Conservation (phyloP, 495 filamentous ascomycete species). For the Neurospora sp. region DNA sequence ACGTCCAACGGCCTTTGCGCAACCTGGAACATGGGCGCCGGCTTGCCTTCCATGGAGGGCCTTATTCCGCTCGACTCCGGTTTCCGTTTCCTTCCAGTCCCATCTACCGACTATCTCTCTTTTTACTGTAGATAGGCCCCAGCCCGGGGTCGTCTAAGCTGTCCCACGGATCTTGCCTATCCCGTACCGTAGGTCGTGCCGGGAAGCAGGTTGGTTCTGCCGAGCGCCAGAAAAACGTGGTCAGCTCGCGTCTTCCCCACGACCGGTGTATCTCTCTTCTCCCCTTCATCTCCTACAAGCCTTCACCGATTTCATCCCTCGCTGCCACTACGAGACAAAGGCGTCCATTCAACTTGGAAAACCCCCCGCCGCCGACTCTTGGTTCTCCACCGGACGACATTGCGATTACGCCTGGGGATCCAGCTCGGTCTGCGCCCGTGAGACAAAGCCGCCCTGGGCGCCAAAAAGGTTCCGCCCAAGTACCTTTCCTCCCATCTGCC, state of each 20-base stretch:
- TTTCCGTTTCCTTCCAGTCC: not conserved
- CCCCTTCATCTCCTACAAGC: constrained; percentile 17
- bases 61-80: not conserved
- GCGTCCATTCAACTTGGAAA: constrained; percentile 13
- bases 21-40: not conserved
- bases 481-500: not conserved
- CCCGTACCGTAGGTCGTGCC: not conserved
- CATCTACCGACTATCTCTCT: not conserved
- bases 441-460: constrained; percentile 11
- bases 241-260: constrained; percentile 16
- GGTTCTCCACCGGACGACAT: constrained; percentile 17
- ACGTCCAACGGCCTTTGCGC: not conserved
- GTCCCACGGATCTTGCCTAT: not conserved
- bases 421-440: constrained; percentile 13
- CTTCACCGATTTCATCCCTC: constrained; percentile 24
- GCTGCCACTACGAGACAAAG: constrained; percentile 13
- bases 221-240: constrained; percentile 6
- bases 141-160: not conserved
- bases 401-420: not conserved
- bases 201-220: not conserved
- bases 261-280: constrained; percentile 25
- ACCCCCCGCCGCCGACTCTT: not conserved
- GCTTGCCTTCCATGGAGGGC: not conserved
- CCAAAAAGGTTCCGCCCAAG: not conserved
- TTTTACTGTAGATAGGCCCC: not conserved